Evolutionary conservation across 2,329 filamentous ascomycete genomes (phyloP).

Genomic region (Bipolaris cookei): DNA sequence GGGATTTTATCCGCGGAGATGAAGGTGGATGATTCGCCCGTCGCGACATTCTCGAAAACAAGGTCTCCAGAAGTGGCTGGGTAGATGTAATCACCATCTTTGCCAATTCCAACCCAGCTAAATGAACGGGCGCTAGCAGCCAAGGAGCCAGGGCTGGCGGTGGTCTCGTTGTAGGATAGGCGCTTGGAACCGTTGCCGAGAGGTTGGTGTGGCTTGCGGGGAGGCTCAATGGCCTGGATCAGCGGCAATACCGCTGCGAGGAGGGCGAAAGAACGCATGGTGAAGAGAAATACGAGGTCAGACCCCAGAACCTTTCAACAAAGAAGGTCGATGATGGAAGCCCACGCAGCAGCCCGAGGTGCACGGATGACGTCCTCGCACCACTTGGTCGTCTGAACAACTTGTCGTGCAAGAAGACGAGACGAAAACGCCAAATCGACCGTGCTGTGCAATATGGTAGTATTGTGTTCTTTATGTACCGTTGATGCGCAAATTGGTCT

Average conservation of each 20-base stretch:
- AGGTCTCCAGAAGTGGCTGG: slow-evolving; percentile 59
- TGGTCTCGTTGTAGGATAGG: slow-evolving; percentile 67
- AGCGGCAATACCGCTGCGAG: slow-evolving; percentile 37
- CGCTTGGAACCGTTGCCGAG: slow-evolving; percentile 63
- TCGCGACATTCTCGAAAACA: slow-evolving; percentile 67
- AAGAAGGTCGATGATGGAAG: not conserved
- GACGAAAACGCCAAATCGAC: slow-evolving; percentile 21
- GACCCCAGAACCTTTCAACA: not conserved
- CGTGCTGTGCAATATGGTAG: slow-evolving; percentile 9
- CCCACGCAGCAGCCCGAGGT: slow-evolving; percentile 2
- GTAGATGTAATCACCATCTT: slow-evolving; percentile 68
- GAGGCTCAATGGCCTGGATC: slow-evolving; percentile 53
- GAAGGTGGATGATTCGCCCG: slow-evolving; percentile 63
- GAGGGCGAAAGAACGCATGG: slow-evolving; percentile 41
- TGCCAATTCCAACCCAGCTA: slow-evolving; percentile 64
- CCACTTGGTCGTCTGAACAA: slow-evolving; percentile 15
- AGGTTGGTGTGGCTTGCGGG: slow-evolving; percentile 62
- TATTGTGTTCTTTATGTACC: slow-evolving; percentile 30
- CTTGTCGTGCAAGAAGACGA: slow-evolving; percentile 23
- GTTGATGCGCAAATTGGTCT: slow-evolving; percentile 27
- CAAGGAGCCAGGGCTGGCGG: slow-evolving; percentile 50
- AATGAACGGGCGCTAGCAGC: slow-evolving; percentile 56
- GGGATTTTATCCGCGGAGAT: slow-evolving; percentile 65
- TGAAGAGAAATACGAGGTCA: slow-evolving; percentile 5
- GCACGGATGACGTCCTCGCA: slow-evolving; percentile 6